phyloP scores from a whole-genome alignment of 225 moss, liverwort and hornwort species.

The Pseudisothecium myosuroides region DNA sequence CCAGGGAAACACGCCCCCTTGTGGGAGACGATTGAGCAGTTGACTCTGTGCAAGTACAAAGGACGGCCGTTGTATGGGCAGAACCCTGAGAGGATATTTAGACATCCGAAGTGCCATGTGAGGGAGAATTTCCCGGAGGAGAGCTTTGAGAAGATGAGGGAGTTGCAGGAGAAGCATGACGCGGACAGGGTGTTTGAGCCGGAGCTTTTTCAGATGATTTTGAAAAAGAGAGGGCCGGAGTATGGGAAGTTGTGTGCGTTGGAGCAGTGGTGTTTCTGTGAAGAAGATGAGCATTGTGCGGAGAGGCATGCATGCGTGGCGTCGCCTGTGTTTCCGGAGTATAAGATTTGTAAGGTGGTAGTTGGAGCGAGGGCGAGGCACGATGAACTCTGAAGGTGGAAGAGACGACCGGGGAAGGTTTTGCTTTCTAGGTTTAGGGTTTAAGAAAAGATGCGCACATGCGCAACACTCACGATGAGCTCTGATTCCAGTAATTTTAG shows the following conservation, averaged over 20 bases:
- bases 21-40: slow-evolving; percentile 34
- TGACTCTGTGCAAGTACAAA: slow-evolving; percentile 2
- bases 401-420: background rate
- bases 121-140: too few species aligned
- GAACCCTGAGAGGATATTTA: too few species aligned
- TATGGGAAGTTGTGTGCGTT: slow-evolving; percentile 8
- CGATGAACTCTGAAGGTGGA: background rate
- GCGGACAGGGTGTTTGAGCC: slow-evolving; percentile 25
- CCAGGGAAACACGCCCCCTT: background rate
- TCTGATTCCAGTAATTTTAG: background rate
- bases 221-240: background rate
- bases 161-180: slow-evolving; percentile 15
- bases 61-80: too few species aligned
- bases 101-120: too few species aligned
- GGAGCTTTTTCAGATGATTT: slow-evolving; percentile 1
- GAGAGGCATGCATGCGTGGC: background rate
- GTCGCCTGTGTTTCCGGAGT: slow-evolving; percentile 12
- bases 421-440: background rate
- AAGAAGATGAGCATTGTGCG: background rate
- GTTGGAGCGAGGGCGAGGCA: background rate
- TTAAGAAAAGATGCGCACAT: too few species aligned
- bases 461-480: background rate
- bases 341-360: slow-evolving; percentile 17
- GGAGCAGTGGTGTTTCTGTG: slow-evolving; percentile 17
- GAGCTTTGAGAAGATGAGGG: background rate